A percentile compares a stretch with the other conserved stretches of the same genome.
Conservation (phyloP, 2,329 filamentous ascomycete species). For the Pestalotiopsis sp. region DNA sequence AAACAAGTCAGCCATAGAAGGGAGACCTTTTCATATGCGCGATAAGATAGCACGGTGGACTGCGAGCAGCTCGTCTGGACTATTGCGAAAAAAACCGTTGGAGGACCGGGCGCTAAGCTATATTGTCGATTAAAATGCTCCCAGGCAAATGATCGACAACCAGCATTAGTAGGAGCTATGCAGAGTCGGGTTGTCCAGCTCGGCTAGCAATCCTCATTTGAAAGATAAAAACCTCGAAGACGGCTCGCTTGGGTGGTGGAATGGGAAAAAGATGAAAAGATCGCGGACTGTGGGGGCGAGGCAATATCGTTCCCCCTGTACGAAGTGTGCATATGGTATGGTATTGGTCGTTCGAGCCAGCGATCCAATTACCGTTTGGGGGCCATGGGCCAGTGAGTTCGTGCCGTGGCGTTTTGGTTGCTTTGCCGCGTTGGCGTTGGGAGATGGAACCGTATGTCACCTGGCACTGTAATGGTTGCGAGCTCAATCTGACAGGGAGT, state of each 20-base stretch:
- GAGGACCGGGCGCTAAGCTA: no score
- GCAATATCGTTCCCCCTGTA: not conserved
- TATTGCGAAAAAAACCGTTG: no score
- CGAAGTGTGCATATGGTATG: not conserved
- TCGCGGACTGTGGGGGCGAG: not conserved
- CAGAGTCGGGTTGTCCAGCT: no score
- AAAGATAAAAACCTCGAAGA: not conserved
- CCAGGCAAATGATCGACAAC: no score
- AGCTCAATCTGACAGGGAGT: not conserved
- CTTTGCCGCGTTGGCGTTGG: not conserved
- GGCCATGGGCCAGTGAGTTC: not conserved
- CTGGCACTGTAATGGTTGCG: not conserved
- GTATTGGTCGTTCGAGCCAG: not conserved
- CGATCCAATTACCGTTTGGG: not conserved
- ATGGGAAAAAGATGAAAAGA: not conserved
- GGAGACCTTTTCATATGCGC: no score
- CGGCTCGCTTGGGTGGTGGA: not conserved
- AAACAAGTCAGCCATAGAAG: no score
- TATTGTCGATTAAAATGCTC: no score
- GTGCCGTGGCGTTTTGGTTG: not conserved
- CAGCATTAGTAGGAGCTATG: no score
- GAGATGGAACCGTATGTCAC: not conserved
- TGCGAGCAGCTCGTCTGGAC: no score
- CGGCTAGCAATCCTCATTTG: no score
- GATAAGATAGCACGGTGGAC: no score